Base-by-base conservation (phyloP, 2,329 filamentous ascomycete genomes). In the Ophiostoma himal-ulmi region DNA sequence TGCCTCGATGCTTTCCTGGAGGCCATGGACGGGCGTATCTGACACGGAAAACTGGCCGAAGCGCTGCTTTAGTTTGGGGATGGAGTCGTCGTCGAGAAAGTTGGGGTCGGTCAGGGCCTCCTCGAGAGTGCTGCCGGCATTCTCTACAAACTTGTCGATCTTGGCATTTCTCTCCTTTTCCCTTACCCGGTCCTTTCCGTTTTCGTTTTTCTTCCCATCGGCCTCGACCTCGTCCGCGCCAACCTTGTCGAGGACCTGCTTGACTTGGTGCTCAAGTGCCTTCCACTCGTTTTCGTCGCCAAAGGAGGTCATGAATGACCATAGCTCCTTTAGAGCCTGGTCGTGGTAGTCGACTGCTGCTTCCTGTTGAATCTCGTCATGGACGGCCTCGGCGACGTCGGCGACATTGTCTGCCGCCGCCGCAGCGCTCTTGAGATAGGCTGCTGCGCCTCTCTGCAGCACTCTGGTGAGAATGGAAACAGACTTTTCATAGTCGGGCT, bases 41-140 rank as follows among this genome's bases (percentile, higher is more conserved):
- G 39, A 30, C 4, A 30, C 39, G 22, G 39, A 39, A 30, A 48
- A 44, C 65, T 22, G 37, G 36, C 36, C n/a, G n/a, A 41, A 5
- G 3, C 36, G 88, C 0, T 83, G 84, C 1, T 88, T 86, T 1
- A 93, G 83, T 72, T 91, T 87, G 86, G 62, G 2, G 4, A 67
- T 30, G 2, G 13, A 30, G 22, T 48, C 65, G 39, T 67, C 64
- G 4, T 94, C 91, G 75, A 96, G 92, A 79, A 97, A 97, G 4
- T 89, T 86, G 0, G 94, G 94, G 73, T 97, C 91, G 0, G 89
- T 95, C 60, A 98, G 82, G 78, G 97, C 89, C 73, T 90, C 89
- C 76, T 96, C 90, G 5, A 97, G 79, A 4, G 91, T 87, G 70
- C 89, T 87, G 13, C 90, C 91, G 39, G 94, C 82, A 65, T 96